A percentile compares a stretch with the other conserved stretches of the same genome.
phyloP scores from a whole-genome alignment of 257 asterid genomes.

The Paraleonurus japonicus region DNA sequence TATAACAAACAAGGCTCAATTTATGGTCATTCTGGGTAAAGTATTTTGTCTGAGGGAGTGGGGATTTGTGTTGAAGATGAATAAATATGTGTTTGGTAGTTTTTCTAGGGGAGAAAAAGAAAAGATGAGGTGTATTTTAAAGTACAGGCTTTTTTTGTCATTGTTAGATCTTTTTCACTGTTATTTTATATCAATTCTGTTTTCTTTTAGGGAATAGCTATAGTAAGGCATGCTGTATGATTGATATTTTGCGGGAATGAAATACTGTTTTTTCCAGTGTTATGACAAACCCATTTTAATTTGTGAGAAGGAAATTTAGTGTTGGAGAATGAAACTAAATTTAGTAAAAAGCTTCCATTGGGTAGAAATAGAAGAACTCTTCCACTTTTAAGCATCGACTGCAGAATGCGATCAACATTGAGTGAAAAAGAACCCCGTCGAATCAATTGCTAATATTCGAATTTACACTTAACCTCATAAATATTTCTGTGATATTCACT shows the following conservation, averaged over 20 bases:
- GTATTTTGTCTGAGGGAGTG: neutral
- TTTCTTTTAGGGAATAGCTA: neutral
- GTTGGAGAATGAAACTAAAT: neutral
- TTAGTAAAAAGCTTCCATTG: neutral
- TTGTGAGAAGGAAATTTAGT: neutral
- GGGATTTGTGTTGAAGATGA: neutral
- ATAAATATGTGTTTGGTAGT: neutral
- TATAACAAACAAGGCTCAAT: neutral
- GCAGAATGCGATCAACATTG: conserved; percentile 9
- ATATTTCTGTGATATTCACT: neutral
- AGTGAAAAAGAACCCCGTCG: neutral
- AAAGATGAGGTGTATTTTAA: neutral
- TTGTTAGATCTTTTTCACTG: neutral
- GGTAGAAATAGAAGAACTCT: neutral
- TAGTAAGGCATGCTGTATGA: neutral
- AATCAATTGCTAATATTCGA: conserved; percentile 6
- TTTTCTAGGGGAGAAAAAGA: neutral
- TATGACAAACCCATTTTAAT: neutral
- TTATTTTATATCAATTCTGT: neutral
- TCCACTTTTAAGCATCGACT: neutral
- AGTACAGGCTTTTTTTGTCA: neutral
- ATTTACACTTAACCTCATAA: conserved; percentile 6
- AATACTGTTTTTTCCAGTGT: neutral
- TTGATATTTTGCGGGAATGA: neutral
- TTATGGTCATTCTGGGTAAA: neutral